A percentile compares a stretch with the other conserved stretches of the same genome.
Evolutionary conservation across 2,329 filamentous ascomycete species (phyloP).

Genomic region (Fusarium floridanum): DNA sequence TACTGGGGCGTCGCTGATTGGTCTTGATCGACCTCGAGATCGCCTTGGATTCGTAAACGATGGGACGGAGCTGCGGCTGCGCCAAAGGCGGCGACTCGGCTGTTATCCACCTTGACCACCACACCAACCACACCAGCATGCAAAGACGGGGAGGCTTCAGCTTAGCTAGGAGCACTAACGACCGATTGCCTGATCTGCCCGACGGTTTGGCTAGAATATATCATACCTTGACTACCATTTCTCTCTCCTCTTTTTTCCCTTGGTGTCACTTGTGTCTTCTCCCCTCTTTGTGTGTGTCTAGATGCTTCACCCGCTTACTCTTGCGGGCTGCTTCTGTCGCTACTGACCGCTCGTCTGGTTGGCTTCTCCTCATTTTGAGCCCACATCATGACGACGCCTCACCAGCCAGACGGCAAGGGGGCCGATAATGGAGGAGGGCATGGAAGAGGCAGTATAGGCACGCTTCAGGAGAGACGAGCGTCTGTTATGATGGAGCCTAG

Average conservation of each 20-base stretch:
- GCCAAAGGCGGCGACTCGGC: conserved; percentile 23
- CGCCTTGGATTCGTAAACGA: conserved; percentile 7
- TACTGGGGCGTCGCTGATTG: conserved; percentile 26
- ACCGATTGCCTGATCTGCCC: conserved; percentile 16
- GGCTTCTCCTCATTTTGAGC: conserved; percentile 9
- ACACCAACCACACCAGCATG: conserved; percentile 36
- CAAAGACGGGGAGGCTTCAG: conserved; percentile 31
- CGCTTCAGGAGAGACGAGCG: conserved; percentile 23
- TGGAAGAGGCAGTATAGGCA: conserved; percentile 14
- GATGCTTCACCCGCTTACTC: conserved; percentile 16
- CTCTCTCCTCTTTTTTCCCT: conserved; percentile 4
- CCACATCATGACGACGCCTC: conserved; percentile 40
- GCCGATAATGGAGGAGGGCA: conserved; percentile 21
- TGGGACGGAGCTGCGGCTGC: conserved; percentile 24
- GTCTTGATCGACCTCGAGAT: conserved; percentile 14
- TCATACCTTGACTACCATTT: conserved; percentile 19
- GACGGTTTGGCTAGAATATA: conserved; percentile 19
- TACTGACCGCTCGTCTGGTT: conserved; percentile 35
- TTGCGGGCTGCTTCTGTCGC: conserved; percentile 24
- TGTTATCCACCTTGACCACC: conserved; percentile 37
- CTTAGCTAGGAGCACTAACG: conserved; percentile 18
- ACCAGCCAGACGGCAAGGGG: conserved; percentile 30
- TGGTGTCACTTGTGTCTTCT: conserved; percentile 6
- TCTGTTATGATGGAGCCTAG: conserved; percentile 50
- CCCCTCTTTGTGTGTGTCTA: neutral